Evolutionary conservation across 2,329 filamentous ascomycete species (phyloP).

Genomic region (Polychaeton citri): DNA sequence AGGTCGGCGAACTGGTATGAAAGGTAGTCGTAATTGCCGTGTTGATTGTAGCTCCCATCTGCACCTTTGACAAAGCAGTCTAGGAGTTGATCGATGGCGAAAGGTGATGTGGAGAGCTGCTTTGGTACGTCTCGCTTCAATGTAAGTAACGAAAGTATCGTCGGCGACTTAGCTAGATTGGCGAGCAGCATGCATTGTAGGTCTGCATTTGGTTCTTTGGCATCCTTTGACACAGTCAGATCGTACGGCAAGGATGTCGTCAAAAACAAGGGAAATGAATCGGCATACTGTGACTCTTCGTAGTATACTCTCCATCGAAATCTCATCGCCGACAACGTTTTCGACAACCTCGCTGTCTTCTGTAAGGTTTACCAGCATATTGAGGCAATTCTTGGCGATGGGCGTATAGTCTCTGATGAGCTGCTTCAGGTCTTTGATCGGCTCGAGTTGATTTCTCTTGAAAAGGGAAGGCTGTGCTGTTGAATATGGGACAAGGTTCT

Average conservation of each 20-base stretch:
- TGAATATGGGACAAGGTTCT: slow-evolving; percentile 75
- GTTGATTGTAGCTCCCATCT: slow-evolving; percentile 66
- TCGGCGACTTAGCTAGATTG: slow-evolving; percentile 74
- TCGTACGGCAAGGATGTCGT: slow-evolving; percentile 11
- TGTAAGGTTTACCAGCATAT: slow-evolving; percentile 76
- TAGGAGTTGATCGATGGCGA: slow-evolving; percentile 77
- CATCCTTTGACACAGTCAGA: slow-evolving; percentile 34
- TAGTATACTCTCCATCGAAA: slow-evolving; percentile 64
- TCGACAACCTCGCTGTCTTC: slow-evolving; percentile 64
- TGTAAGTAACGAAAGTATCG: slow-evolving; percentile 53
- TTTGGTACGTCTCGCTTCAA: slow-evolving; percentile 56
- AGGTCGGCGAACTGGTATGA: slow-evolving; percentile 90
- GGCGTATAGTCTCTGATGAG: slow-evolving; percentile 76
- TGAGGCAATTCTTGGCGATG: slow-evolving; percentile 86
- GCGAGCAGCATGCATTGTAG: slow-evolving; percentile 82
- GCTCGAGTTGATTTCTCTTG: slow-evolving; percentile 64
- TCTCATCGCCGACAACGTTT: slow-evolving; percentile 61
- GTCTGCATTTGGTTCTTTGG: slow-evolving; percentile 69
- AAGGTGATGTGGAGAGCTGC: slow-evolving; percentile 56
- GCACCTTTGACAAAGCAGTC: slow-evolving; percentile 93
- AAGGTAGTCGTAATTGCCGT: slow-evolving; percentile 83
- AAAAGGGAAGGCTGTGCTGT: slow-evolving; percentile 68
- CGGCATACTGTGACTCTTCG: slow-evolving; percentile 60
- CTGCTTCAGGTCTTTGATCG: slow-evolving; percentile 77
- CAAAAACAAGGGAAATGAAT: slow-evolving; percentile 18